phyloP scores from a whole-genome alignment of 106 monocot genomes.

The Xerophyta viscosa region DNA sequence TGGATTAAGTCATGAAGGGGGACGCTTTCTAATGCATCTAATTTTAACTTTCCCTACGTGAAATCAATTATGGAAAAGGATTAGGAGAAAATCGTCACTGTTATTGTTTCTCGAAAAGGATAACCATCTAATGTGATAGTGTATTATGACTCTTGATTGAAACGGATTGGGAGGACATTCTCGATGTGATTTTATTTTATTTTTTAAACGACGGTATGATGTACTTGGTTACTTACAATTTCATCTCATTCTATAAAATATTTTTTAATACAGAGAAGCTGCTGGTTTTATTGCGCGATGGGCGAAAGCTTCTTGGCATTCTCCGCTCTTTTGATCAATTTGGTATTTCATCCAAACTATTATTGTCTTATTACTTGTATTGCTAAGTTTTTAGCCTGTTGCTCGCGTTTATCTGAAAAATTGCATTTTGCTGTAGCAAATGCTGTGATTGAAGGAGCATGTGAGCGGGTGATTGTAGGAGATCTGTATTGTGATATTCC shows the following conservation, averaged over 20 bases:
- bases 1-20: too few species aligned
- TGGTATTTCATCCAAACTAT: constrained; percentile 36
- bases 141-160: too few species aligned
- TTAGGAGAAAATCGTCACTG: too few species aligned
- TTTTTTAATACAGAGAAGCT: constrained; percentile 65
- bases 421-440: constrained; percentile 48
- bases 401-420: background rate
- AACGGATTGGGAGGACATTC: too few species aligned
- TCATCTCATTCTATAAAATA: background rate
- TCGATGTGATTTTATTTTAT: background rate
- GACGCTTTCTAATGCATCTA: too few species aligned
- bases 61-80: too few species aligned
- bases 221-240: too few species aligned
- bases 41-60: too few species aligned
- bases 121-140: too few species aligned
- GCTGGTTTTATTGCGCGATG: constrained; percentile 83
- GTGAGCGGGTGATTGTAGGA: constrained; percentile 89
- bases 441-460: constrained; percentile 92
- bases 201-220: too few species aligned
- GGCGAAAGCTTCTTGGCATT: constrained; percentile 87
- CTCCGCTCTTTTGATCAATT: constrained; percentile 99
- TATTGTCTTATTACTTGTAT: background rate
- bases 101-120: too few species aligned
- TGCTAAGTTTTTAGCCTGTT: background rate
- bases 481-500: constrained; percentile 87